phyloP scores from a whole-genome alignment of 108 stramenopile genomes.

The Nannochloropsis granulata region DNA sequence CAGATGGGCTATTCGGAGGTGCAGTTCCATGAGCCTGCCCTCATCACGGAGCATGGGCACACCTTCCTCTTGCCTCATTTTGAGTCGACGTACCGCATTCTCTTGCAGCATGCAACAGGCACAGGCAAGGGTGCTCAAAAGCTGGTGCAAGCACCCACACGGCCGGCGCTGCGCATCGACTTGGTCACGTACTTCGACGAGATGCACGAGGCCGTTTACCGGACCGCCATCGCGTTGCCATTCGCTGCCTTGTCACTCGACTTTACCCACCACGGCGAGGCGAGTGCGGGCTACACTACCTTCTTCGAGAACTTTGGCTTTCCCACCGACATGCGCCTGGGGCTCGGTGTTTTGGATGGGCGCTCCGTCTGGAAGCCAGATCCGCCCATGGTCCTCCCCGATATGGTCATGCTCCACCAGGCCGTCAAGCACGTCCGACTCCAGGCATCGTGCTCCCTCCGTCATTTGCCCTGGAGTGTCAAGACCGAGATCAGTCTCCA shows the following conservation, averaged over 20 bases:
- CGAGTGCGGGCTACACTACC: neutral
- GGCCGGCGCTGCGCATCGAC: slow-evolving; percentile 13
- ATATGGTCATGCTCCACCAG: neutral
- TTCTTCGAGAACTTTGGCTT: slow-evolving; percentile 38
- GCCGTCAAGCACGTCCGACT: neutral
- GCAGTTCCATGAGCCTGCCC: slow-evolving; percentile 49
- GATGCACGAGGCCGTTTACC: slow-evolving; percentile 38
- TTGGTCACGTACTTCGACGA: slow-evolving; percentile 52
- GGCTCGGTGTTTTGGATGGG: slow-evolving; percentile 44
- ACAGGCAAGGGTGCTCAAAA: neutral
- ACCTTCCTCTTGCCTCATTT: neutral
- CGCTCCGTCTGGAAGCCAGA: slow-evolving; percentile 45
- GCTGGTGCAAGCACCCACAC: neutral
- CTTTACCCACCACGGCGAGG: slow-evolving; percentile 44
- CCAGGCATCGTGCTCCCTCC: slow-evolving; percentile 43
- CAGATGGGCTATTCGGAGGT: slow-evolving; percentile 41
- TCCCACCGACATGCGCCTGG: slow-evolving; percentile 35
- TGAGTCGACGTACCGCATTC: neutral
- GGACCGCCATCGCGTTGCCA: slow-evolving; percentile 33
- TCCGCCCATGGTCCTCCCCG: slow-evolving; percentile 8
- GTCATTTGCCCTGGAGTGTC: slow-evolving; percentile 41
- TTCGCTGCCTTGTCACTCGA: slow-evolving; percentile 40
- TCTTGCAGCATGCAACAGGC: neutral
- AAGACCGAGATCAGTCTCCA: slow-evolving; percentile 27
- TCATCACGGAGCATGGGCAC: slow-evolving; percentile 31